phyloP scores from a whole-genome alignment of 192 early-diverging fungal genomes.

The Coemansia furcata region DNA sequence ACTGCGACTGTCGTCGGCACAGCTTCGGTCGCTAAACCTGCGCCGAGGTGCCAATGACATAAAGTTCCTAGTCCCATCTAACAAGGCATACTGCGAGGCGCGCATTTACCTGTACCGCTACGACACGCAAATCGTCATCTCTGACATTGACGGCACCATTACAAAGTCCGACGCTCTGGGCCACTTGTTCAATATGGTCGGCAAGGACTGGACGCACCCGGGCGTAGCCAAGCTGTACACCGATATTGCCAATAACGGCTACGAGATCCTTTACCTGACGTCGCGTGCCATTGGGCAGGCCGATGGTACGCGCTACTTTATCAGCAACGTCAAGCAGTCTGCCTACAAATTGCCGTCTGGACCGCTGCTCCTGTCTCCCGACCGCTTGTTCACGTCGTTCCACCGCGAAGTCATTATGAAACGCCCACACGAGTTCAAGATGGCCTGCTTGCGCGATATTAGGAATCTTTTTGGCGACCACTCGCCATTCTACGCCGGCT shows the following conservation, averaged over 20 bases:
- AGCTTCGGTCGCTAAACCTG: constrained; percentile 77
- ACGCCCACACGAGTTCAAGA: constrained; percentile 96
- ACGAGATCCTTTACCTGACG: constrained; percentile 93
- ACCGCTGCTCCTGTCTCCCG: constrained; percentile 93
- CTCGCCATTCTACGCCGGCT: constrained; percentile 93
- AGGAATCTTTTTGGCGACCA: constrained; percentile 78
- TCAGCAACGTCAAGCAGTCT: constrained; percentile 86
- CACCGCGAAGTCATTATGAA: constrained; percentile 94
- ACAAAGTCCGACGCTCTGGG: constrained; percentile 97
- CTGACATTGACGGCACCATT: constrained; percentile 98
- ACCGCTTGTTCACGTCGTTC: constrained; percentile 88
- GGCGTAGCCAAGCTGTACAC: constrained; percentile 97
- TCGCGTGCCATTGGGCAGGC: constrained; percentile 95
- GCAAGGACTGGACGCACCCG: constrained; percentile 96
- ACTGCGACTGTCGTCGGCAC: constrained; percentile 87
- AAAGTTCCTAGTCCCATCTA: constrained; percentile 82
- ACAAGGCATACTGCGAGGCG: constrained; percentile 69
- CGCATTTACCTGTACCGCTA: constrained; percentile 88
- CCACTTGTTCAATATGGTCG: constrained; percentile 96
- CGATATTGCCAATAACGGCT: constrained; percentile 91
- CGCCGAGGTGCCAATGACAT: constrained; percentile 87
- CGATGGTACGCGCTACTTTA: constrained; percentile 86
- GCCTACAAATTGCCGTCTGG: constrained; percentile 88
- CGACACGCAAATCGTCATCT: constrained; percentile 87
- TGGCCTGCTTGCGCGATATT: constrained; percentile 91